Conservation (phyloP, 106 monocot species). For the Allium cepa region DNA sequence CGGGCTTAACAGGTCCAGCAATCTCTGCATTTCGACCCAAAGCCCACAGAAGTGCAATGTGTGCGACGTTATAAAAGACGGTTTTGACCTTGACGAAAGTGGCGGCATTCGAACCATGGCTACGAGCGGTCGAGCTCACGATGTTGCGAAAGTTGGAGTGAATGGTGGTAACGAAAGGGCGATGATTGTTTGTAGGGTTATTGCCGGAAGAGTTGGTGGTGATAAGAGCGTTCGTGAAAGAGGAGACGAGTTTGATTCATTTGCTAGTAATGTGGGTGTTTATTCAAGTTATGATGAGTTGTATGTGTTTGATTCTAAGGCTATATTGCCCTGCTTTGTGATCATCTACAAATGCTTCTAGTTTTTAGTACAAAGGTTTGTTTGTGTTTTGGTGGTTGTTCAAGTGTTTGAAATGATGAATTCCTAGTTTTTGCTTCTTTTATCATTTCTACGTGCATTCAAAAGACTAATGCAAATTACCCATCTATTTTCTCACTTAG, state of each 20-base stretch:
- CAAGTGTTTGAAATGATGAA: too few relatives aligned
- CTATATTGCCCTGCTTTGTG: constrained; percentile 86
- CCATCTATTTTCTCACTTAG: too few relatives aligned
- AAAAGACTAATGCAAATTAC: too few relatives aligned
- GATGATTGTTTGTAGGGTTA: constrained; percentile 88
- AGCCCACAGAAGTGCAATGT: constrained; percentile 21
- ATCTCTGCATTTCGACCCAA: constrained; percentile 30
- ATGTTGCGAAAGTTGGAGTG: constrained; percentile 10
- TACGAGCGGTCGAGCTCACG: constrained; percentile 70
- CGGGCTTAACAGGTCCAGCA: constrained; percentile 36
- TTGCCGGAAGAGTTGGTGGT: constrained; percentile 56
- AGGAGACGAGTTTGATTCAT: constrained; percentile 51
- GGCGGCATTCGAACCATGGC: constrained; percentile 62
- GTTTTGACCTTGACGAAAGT: constrained; percentile 35
- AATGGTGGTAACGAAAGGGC: constrained; percentile 43
- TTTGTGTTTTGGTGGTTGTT: too few relatives aligned
- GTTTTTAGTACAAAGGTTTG: not conserved
- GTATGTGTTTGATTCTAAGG: constrained; percentile 54
- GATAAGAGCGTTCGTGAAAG: constrained; percentile 24
- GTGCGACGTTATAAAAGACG: constrained; percentile 71
- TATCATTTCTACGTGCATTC: too few relatives aligned
- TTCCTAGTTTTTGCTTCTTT: too few relatives aligned
- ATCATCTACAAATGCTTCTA: constrained; percentile 51
- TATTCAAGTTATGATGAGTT: constrained; percentile 60
- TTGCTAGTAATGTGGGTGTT: constrained; percentile 21